Conservation (phyloP, 2,329 filamentous ascomycete genomes). For the Clathrospora elynae region DNA sequence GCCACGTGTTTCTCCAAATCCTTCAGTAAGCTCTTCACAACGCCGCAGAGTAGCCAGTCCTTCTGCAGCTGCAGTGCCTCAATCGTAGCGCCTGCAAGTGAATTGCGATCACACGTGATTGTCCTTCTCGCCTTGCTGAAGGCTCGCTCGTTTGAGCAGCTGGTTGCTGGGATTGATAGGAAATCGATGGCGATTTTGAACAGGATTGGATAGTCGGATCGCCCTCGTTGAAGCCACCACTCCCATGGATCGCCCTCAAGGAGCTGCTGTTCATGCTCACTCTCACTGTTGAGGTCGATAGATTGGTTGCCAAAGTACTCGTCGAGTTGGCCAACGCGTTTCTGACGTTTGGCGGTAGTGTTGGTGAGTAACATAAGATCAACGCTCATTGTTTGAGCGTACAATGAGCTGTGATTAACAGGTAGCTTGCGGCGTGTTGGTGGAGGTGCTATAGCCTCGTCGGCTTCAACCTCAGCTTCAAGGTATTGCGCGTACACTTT, state of each 20-base stretch:
- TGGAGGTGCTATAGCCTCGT: neutral
- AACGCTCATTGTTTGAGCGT: neutral
- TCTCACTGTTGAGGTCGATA: neutral
- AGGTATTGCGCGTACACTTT: neutral
- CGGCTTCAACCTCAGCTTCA: neutral
- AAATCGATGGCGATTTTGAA: constrained; percentile 12
- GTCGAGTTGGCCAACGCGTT: too few relatives aligned
- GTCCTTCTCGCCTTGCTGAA: too few relatives aligned
- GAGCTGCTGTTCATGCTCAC: neutral
- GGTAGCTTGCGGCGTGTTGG: too few relatives aligned
- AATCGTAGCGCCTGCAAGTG: constrained; percentile 1
- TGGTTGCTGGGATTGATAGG: too few relatives aligned
- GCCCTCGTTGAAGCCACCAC: constrained; percentile 9
- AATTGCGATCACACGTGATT: constrained; percentile 10
- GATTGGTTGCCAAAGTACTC: too few relatives aligned
- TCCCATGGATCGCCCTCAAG: neutral
- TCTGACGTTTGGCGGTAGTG: too few relatives aligned
- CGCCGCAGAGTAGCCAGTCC: neutral
- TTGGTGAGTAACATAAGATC: too few relatives aligned
- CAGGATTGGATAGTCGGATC: constrained; percentile 6
- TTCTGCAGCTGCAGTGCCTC: constrained; percentile 6
- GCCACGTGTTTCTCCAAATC: neutral
- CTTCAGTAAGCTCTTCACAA: constrained; percentile 1
- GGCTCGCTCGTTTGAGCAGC: too few relatives aligned
- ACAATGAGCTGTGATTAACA: neutral